Evolutionary conservation across 148 eudicot genomes (phyloP).

Genomic region (Rhododendron mucronatum): DNA sequence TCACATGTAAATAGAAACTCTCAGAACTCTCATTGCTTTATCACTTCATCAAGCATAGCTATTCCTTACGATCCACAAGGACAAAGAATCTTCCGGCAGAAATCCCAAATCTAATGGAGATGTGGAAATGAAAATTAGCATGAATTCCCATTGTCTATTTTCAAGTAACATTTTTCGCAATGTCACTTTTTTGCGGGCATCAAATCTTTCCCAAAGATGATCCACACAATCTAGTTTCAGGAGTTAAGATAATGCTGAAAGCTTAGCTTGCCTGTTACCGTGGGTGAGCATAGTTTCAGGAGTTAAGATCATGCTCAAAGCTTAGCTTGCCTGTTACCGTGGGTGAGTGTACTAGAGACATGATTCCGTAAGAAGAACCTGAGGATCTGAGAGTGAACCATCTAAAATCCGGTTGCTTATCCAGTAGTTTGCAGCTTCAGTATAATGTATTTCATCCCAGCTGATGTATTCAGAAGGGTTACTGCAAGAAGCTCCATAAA

Average conservation of each 20-base stretch:
- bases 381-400: constrained; percentile 50
- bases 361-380: constrained; percentile 29
- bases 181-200: background rate
- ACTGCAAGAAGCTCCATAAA: constrained; percentile 20
- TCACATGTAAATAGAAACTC: background rate
- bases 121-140: background rate
- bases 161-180: background rate
- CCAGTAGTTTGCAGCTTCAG: constrained; percentile 60
- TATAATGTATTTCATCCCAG: constrained; percentile 49
- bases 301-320: background rate
- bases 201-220: background rate
- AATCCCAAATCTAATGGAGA: background rate
- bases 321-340: background rate
- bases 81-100: background rate
- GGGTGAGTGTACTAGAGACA: constrained; percentile 13
- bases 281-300: background rate
- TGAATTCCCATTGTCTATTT: background rate
- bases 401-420: constrained; percentile 28
- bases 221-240: background rate
- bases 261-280: background rate
- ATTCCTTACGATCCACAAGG: background rate
- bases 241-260: background rate
- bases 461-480: constrained; percentile 24
- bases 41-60: background rate
- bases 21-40: background rate